phyloP scores from a whole-genome alignment of 2,329 filamentous ascomycete genomes.

The Sphaerulina vaccinii region DNA sequence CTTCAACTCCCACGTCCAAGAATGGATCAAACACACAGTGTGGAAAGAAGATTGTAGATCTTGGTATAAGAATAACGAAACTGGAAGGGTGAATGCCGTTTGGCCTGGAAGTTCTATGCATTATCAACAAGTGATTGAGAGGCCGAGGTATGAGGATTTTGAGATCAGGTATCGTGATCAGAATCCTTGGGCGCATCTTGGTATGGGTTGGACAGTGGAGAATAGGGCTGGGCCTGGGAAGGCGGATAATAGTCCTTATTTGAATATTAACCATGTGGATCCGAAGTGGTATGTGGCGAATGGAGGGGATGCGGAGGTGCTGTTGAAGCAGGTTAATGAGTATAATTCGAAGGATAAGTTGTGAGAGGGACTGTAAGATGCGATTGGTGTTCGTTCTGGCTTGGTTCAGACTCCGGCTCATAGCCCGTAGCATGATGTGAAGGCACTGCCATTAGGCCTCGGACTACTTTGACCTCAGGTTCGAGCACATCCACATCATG shows the following conservation, averaged over 20 bases:
- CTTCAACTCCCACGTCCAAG: conserved; percentile 46
- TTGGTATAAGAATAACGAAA: conserved; percentile 48
- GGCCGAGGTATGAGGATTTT: conserved; percentile 46
- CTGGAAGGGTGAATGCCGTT: conserved; percentile 47
- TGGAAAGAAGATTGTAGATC: conserved; percentile 48
- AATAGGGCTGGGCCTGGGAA: conserved; percentile 27
- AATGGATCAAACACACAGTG: conserved; percentile 52
- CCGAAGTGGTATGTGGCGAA: conserved; percentile 40
- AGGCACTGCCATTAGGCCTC: too few species aligned
- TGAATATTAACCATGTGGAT: conserved; percentile 44
- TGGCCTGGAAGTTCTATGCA: conserved; percentile 54
- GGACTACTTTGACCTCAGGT: too few species aligned
- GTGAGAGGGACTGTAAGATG: neutral
- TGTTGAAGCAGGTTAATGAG: conserved; percentile 26
- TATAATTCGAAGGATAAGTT: conserved; percentile 12
- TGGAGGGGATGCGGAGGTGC: conserved; percentile 27
- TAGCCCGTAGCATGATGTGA: too few species aligned
- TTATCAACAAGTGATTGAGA: conserved; percentile 44
- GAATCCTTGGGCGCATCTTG: conserved; percentile 45
- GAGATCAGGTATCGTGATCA: conserved; percentile 42
- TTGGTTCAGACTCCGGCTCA: too few species aligned
- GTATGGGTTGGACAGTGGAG: conserved; percentile 43
- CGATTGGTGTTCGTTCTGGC: too few species aligned
- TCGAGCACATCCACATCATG: too few species aligned
- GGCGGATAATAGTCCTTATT: conserved; percentile 41